A percentile compares a stretch with the other conserved stretches of the same genome.
Conservation (phyloP, 345 rosid species). For the sweet orange (Citrus sinensis) region DNA sequence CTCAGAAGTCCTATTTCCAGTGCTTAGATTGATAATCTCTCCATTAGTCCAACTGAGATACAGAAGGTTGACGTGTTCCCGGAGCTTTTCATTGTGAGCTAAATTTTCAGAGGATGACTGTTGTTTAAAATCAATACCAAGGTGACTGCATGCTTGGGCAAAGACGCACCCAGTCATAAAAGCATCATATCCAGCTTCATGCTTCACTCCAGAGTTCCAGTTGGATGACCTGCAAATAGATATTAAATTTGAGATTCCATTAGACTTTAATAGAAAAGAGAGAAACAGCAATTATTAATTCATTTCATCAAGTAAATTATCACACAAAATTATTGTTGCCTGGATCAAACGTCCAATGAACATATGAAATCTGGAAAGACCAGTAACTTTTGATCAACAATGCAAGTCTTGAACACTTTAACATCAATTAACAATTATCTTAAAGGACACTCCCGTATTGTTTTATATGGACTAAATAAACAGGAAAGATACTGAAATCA, state of each 20-base stretch:
- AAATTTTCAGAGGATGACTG: slow-evolving; percentile 38
- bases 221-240: slow-evolving; percentile 54
- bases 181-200: slow-evolving; percentile 99
- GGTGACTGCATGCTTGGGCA: slow-evolving; percentile 76
- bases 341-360: not conserved
- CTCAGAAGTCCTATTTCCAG: slow-evolving; percentile 43
- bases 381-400: not conserved
- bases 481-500: not conserved
- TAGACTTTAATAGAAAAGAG: not conserved
- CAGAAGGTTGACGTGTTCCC: slow-evolving; percentile 63
- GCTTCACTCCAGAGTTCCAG: slow-evolving; percentile 87
- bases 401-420: not conserved
- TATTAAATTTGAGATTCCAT: not conserved
- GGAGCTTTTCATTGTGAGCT: slow-evolving; percentile 49
- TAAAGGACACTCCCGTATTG: not conserved
- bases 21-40: slow-evolving; percentile 59
- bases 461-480: not conserved
- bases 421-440: not conserved
- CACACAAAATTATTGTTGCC: not conserved
- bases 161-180: slow-evolving; percentile 97
- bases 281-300: not conserved
- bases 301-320: not conserved
- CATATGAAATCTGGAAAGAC: not conserved
- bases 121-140: slow-evolving; percentile 64
- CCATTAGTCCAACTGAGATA: slow-evolving; percentile 82